phyloP scores from a whole-genome alignment of 495 filamentous ascomycete genomes.

The Aeminium ludgeri region DNA sequence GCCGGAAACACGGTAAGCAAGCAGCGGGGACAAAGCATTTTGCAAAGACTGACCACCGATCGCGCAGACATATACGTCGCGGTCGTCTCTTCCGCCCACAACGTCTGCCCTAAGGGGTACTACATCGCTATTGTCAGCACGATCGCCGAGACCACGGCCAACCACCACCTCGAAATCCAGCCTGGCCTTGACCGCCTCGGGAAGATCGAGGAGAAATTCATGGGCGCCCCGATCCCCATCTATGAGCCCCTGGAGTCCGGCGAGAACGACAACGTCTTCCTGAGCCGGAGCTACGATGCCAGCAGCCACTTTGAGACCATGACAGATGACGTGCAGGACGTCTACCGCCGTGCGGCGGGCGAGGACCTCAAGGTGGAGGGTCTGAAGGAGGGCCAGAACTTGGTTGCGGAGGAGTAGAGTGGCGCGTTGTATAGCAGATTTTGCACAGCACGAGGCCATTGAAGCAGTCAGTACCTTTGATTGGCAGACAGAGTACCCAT shows the following conservation, averaged over 20 bases:
- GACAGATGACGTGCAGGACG: constrained; percentile 84
- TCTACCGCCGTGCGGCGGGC: constrained; percentile 74
- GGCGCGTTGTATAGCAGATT: not conserved
- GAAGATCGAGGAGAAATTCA: constrained; percentile 90
- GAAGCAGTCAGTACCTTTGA: too few relatives aligned
- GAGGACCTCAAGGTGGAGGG: constrained; percentile 59
- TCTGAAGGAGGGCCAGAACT: constrained; percentile 27
- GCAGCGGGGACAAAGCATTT: not conserved
- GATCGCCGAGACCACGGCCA: constrained; percentile 77
- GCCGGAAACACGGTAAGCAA: constrained; percentile 70
- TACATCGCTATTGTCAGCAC: constrained; percentile 97
- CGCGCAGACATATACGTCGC: constrained; percentile 87
- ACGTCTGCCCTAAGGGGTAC: constrained; percentile 97
- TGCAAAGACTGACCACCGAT: constrained; percentile 10
- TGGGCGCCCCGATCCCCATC: constrained; percentile 77
- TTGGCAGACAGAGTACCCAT: too few relatives aligned
- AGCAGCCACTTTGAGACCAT: constrained; percentile 95
- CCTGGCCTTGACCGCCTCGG: constrained; percentile 88
- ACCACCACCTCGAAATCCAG: constrained; percentile 90
- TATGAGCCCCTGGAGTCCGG: constrained; percentile 87
- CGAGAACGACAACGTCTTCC: constrained; percentile 78
- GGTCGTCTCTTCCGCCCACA: constrained; percentile 87
- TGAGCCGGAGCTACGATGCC: constrained; percentile 96
- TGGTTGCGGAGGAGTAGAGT: constrained; percentile 25
- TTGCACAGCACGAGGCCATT: not conserved